These are phyloP conservation scores for Pleodorina starrii DNA, from an alignment of 139 green algal species.

Conservation along the genomic window DNA sequence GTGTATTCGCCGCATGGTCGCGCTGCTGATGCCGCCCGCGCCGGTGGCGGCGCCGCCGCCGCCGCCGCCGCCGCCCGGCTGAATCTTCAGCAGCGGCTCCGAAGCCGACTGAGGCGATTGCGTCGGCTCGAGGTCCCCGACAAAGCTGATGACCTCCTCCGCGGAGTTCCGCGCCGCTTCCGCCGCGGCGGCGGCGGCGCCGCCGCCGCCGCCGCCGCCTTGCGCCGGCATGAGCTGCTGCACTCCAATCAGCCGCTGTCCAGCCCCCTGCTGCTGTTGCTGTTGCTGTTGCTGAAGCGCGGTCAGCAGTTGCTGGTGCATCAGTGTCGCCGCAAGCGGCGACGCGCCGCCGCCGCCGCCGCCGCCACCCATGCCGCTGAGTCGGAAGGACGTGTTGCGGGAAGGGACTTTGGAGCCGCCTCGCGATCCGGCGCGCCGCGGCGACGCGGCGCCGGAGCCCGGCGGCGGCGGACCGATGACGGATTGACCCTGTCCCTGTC, in stretches of 20 bases:
- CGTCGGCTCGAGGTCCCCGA: no score
- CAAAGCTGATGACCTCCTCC: no score
- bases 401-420: background rate
- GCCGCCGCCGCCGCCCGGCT: no score
- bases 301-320: conserved; percentile 34
- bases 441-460: background rate
- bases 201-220: no score
- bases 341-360: conserved; percentile 7
- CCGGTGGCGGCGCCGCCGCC: no score
- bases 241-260: no score
- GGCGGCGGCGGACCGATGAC: no score
- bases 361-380: background rate
- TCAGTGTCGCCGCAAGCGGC: conserved; percentile 6
- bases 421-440: background rate
- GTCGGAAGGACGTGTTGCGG: background rate
- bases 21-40: background rate
- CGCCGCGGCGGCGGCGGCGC: no score
- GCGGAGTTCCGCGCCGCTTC: no score
- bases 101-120: background rate
- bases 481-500: no score
- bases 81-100: conserved; percentile 5
- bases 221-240: no score
- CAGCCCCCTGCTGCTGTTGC: conserved; percentile 8
- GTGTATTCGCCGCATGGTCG: background rate
- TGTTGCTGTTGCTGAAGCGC: conserved; percentile 31